Conservation (phyloP, 108 stramenopile genomes). For the Nitzschia sp. region DNA sequence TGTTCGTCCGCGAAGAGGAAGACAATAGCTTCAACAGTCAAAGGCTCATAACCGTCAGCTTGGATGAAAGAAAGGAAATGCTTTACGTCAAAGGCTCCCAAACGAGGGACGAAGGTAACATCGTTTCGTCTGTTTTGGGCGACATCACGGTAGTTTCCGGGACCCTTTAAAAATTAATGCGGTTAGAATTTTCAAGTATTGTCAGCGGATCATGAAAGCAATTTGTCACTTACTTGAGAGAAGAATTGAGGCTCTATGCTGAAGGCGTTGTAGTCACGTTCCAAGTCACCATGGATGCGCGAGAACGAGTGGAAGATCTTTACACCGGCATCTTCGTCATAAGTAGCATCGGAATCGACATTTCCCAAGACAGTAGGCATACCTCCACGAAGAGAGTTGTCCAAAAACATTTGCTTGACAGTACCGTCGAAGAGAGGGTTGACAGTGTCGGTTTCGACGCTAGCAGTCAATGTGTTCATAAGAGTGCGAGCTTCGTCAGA, state of each 20-base stretch:
- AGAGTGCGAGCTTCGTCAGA: slow-evolving; percentile 72
- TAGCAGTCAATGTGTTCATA: slow-evolving; percentile 78
- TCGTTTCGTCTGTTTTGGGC: slow-evolving; percentile 96
- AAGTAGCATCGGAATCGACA: slow-evolving; percentile 63
- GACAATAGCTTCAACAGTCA: slow-evolving; percentile 89
- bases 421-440: slow-evolving; percentile 89
- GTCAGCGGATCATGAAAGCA: neutral
- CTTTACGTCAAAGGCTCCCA: slow-evolving; percentile 87
- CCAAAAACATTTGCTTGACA: slow-evolving; percentile 92
- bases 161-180: slow-evolving; percentile 51
- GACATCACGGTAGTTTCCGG: slow-evolving; percentile 96
- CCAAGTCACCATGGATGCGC: slow-evolving; percentile 96
- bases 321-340: slow-evolving; percentile 77
- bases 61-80: slow-evolving; percentile 92
- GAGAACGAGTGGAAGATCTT: slow-evolving; percentile 94
- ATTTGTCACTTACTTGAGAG: slow-evolving; percentile 52
- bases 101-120: slow-evolving; percentile 85
- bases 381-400: slow-evolving; percentile 96
- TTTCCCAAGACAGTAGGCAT: slow-evolving; percentile 89
- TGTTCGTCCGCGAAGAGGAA: slow-evolving; percentile 65
- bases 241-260: slow-evolving; percentile 88
- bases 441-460: slow-evolving; percentile 87
- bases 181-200: neutral
- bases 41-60: slow-evolving; percentile 96
- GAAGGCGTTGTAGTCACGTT: slow-evolving; percentile 97